A percentile compares a stretch with the other conserved stretches of the same genome.
These are phyloP conservation scores for Trichoderma afroharzianum DNA, from an alignment of 2,329 filamentous ascomycete species.

Conservation along the genomic window DNA sequence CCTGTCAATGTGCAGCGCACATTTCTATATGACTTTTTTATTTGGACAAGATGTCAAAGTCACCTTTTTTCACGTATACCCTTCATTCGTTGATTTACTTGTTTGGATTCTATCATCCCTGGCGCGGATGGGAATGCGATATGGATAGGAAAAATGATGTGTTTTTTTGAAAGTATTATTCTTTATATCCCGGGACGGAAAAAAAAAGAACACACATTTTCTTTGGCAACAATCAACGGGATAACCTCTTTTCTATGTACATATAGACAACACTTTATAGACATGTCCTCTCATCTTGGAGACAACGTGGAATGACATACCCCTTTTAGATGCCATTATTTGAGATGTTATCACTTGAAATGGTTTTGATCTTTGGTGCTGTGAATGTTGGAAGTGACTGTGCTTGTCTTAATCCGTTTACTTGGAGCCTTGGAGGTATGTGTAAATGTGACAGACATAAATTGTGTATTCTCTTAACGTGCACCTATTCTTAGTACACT, in stretches of 20 bases:
- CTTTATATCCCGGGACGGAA: background rate
- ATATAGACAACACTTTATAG: conserved; percentile 17
- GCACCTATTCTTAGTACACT: background rate
- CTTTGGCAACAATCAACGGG: background rate
- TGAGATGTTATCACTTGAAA: background rate
- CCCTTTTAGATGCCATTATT: conserved; percentile 3
- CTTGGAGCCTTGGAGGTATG: background rate
- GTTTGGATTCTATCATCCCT: conserved; percentile 15
- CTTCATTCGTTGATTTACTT: conserved; percentile 9
- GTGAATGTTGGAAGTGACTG: background rate
- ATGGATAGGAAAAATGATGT: conserved; percentile 14
- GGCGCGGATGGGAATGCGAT: conserved; percentile 16
- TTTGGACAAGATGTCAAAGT: background rate
- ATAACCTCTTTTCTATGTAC: conserved; percentile 15
- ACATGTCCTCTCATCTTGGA: conserved; percentile 16
- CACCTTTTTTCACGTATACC: conserved; percentile 14
- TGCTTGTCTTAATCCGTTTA: background rate
- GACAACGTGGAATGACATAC: conserved; percentile 16
- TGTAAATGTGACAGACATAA: background rate
- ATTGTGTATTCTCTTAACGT: no score
- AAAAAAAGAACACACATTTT: background rate
- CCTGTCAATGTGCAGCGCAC: conserved; percentile 19
- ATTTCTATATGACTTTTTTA: background rate
- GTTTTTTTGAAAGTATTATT: background rate
- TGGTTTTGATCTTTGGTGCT: background rate